Evolutionary conservation across 163 green algal genomes (phyloP).

Genomic region (Chlamydomonas reinhardtii): DNA sequence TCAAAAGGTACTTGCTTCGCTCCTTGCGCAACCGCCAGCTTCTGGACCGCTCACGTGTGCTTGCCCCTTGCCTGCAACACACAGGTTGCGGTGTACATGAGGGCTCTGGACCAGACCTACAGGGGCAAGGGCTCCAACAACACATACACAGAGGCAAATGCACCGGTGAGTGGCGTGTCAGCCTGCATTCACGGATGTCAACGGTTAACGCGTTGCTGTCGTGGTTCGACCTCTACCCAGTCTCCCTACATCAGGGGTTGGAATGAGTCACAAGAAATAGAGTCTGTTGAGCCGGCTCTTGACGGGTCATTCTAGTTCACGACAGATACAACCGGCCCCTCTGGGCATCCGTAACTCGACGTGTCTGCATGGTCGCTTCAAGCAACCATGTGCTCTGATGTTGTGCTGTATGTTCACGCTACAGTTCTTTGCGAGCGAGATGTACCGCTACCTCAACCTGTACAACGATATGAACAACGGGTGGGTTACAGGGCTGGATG

Average conservation of each 20-base stretch:
- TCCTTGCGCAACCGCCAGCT: not conserved
- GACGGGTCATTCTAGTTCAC: too few species aligned
- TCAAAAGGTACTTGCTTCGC: not conserved
- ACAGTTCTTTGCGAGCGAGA: not conserved
- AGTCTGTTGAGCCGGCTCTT: too few species aligned
- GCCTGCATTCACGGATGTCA: too few species aligned
- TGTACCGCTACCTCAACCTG: not conserved
- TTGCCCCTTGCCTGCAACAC: not conserved
- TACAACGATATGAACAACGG: not conserved
- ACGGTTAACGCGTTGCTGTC: not conserved
- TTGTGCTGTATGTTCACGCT: not conserved
- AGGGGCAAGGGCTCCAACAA: constrained; percentile 1
- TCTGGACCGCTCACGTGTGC: not conserved
- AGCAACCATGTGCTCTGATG: too few species aligned
- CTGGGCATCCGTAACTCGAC: too few species aligned
- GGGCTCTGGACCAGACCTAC: constrained; percentile 27
- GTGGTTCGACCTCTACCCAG: not conserved
- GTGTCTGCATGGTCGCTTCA: too few species aligned
- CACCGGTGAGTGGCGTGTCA: not conserved
- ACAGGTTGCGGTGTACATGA: not conserved
- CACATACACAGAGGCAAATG: not conserved
- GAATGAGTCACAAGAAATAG: too few species aligned
- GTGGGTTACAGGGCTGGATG: too few species aligned
- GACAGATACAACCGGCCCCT: too few species aligned
- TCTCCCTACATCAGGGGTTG: too few species aligned